Evolutionary conservation across 2,329 filamentous ascomycete genomes (phyloP).

Genomic region (Penicillium sumatraense): DNA sequence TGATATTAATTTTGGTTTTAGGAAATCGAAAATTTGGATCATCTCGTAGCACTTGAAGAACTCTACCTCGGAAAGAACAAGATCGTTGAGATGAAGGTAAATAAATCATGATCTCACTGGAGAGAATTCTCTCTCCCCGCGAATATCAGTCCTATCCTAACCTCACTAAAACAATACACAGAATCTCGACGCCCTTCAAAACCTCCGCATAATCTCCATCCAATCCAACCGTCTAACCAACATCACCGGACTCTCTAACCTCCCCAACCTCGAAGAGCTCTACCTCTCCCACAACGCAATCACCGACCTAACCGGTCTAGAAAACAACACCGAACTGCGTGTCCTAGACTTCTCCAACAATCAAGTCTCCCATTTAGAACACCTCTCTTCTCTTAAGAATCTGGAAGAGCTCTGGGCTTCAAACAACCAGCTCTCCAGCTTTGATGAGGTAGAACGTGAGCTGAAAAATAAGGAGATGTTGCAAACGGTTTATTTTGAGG

Average conservation of each 20-base stretch:
- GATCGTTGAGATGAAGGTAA: slow-evolving; percentile 76
- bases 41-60: slow-evolving; percentile 77
- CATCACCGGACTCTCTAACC: slow-evolving; percentile 74
- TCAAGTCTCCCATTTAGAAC: slow-evolving; percentile 73
- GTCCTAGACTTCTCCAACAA: slow-evolving; percentile 92
- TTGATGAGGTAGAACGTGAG: slow-evolving; percentile 77
- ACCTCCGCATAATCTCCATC: slow-evolving; percentile 86
- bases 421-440: slow-evolving; percentile 80
- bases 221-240: slow-evolving; percentile 90
- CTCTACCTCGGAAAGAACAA: slow-evolving; percentile 97
- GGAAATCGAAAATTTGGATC: slow-evolving; percentile 84
- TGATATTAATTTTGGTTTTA: slow-evolving; percentile 20
- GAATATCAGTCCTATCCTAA: too few relatives aligned
- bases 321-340: slow-evolving; percentile 68
- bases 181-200: slow-evolving; percentile 73
- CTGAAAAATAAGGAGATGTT: slow-evolving; percentile 78
- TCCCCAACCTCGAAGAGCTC: slow-evolving; percentile 82
- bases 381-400: slow-evolving; percentile 68
- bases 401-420: slow-evolving; percentile 95
- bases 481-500: slow-evolving; percentile 94
- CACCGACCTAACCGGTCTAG: slow-evolving; percentile 73
- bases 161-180: slow-evolving; percentile 23
- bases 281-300: slow-evolving; percentile 97
- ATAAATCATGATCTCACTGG: background rate
- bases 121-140: too few relatives aligned